These are phyloP conservation scores for Clavulina sp. DNA, from an alignment of 768 basidiomycete genomes.

Conservation along the genomic window DNA sequence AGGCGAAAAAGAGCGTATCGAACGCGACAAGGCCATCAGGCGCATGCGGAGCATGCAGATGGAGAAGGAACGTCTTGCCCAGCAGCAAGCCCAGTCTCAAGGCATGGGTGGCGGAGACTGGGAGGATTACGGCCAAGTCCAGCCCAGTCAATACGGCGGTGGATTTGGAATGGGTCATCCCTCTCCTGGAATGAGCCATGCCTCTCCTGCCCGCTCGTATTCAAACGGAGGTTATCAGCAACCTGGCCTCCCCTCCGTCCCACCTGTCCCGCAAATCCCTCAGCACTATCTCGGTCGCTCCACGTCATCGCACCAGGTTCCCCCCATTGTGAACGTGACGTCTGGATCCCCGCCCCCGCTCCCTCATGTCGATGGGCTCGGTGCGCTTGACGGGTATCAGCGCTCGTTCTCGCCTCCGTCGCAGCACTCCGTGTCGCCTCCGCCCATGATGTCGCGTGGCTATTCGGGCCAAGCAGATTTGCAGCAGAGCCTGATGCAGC, in stretches of 20 bases:
- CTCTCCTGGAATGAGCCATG: background rate
- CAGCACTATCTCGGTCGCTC: background rate
- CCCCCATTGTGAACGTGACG: background rate
- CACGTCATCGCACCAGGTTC: background rate
- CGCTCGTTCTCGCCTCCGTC: background rate
- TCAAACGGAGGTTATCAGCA: too few species aligned
- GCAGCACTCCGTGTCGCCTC: background rate
- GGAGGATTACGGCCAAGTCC: conserved; percentile 57
- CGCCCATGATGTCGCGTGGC: too few species aligned
- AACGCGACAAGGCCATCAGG: conserved; percentile 93
- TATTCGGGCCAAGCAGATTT: too few species aligned
- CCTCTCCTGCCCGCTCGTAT: background rate
- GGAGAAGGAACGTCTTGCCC: conserved; percentile 69
- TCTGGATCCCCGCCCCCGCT: too few species aligned
- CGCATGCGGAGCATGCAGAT: conserved; percentile 96
- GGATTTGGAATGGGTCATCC: conserved; percentile 6
- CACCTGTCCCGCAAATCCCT: background rate
- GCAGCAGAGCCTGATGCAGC: too few species aligned
- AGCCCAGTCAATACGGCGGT: conserved; percentile 5
- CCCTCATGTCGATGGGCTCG: too few species aligned
- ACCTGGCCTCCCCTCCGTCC: too few species aligned
- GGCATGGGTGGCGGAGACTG: conserved; percentile 30
- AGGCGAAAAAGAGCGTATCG: conserved; percentile 96
- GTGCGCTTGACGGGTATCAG: too few species aligned
- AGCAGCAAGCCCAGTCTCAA: conserved; percentile 15